These are phyloP conservation scores for Lentinula aciculospora DNA, from an alignment of 768 basidiomycete genomes.

Conservation along the genomic window DNA sequence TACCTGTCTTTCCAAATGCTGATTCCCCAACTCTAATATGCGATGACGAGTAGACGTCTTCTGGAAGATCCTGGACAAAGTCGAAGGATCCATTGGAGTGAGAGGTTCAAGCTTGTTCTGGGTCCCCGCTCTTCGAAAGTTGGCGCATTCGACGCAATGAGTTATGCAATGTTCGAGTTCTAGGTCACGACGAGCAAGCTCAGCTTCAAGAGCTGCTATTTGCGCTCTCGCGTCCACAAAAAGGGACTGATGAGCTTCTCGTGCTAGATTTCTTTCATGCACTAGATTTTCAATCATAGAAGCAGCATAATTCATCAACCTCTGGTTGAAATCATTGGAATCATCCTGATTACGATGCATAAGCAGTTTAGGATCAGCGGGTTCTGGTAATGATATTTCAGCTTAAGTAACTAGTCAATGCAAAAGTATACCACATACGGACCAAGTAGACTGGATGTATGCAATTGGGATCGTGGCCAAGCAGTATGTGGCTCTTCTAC, in stretches of 20 bases:
- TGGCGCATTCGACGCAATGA: constrained; percentile 4
- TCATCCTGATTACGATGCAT: constrained; percentile 5
- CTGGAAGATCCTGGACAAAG: constrained; percentile 34
- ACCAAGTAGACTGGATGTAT: constrained; percentile 38
- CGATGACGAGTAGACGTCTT: constrained; percentile 33
- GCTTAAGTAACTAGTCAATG: constrained; percentile 3
- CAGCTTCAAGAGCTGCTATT: constrained; percentile 42
- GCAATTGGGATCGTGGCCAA: constrained; percentile 42
- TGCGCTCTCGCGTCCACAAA: constrained; percentile 32
- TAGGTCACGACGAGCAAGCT: constrained; percentile 51
- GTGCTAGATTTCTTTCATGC: constrained; percentile 38
- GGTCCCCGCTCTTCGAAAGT: constrained; percentile 3
- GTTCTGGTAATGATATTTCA: constrained; percentile 10
- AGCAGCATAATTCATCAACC: constrained; percentile 35
- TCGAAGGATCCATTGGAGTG: constrained; percentile 24
- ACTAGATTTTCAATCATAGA: constrained; percentile 38
- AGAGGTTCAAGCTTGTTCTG: constrained; percentile 1
- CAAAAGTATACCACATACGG: constrained; percentile 11
- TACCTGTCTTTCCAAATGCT: constrained; percentile 29
- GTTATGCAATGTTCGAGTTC: constrained; percentile 38
- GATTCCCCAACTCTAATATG: constrained; percentile 38
- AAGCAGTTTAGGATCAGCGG: constrained; percentile 8
- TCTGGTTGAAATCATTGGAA: constrained; percentile 13
- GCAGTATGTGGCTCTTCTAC: constrained; percentile 40
- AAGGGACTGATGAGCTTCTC: constrained; percentile 33